Conservation (phyloP, 2,329 filamentous ascomycete genomes). For the Ascochyta fabae region DNA sequence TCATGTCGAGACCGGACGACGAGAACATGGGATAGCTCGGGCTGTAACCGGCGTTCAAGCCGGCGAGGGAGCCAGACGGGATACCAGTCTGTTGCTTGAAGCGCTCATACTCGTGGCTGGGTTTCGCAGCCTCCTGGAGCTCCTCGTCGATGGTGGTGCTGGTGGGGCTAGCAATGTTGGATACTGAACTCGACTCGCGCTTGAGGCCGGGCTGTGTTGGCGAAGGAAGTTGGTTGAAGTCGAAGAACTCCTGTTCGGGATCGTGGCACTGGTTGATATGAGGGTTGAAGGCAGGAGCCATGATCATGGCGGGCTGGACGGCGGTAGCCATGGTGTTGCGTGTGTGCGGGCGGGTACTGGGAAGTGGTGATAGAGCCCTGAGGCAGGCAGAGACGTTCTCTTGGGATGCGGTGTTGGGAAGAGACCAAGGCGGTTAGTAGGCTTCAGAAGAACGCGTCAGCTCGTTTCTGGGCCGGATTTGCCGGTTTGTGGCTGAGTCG, state of each 20-base stretch:
- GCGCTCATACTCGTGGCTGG: constrained; percentile 93
- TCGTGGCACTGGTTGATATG: constrained; percentile 48
- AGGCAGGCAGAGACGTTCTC: constrained; percentile 37
- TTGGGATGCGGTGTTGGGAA: constrained; percentile 31
- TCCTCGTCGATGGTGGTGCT: constrained; percentile 57
- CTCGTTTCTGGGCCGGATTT: constrained; percentile 42
- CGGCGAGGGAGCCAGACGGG: constrained; percentile 81
- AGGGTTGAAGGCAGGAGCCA: constrained; percentile 43
- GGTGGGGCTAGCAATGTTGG: constrained; percentile 63
- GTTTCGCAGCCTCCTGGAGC: constrained; percentile 71
- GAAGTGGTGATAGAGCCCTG: constrained; percentile 24
- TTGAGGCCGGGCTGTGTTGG: constrained; percentile 62
- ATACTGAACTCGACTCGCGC: constrained; percentile 60
- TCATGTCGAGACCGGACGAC: constrained; percentile 72
- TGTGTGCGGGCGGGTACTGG: constrained; percentile 21
- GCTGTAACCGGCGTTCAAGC: constrained; percentile 68
- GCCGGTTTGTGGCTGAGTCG: constrained; percentile 43
- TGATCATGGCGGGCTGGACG: constrained; percentile 45
- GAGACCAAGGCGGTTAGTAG: constrained; percentile 38
- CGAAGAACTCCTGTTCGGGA: constrained; percentile 52
- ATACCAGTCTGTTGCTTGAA: constrained; percentile 96
- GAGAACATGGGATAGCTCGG: constrained; percentile 56
- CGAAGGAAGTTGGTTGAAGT: constrained; percentile 67
- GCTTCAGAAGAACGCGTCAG: constrained; percentile 45
- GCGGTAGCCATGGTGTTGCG: constrained; percentile 44